phyloP scores from a whole-genome alignment of 768 basidiomycete genomes.

The Strobilomyces dryophilus region DNA sequence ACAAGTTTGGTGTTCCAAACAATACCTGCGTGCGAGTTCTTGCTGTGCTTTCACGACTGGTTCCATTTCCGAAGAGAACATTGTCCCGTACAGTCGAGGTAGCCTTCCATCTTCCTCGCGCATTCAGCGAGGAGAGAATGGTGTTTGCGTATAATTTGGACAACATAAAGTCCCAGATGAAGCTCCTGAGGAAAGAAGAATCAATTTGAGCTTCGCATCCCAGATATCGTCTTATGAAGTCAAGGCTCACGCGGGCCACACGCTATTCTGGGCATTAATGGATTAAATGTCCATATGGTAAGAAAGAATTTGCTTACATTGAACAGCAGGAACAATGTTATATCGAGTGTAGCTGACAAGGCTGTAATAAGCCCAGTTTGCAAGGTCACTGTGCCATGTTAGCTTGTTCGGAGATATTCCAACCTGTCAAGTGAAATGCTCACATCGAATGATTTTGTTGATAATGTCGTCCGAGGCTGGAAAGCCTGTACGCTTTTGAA shows the following conservation, averaged over 20 bases:
- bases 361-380: slow-evolving; percentile 26
- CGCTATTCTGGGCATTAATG: neutral
- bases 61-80: slow-evolving; percentile 7
- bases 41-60: neutral
- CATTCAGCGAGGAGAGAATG: slow-evolving; percentile 19
- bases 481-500: slow-evolving; percentile 36
- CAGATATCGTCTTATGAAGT: neutral
- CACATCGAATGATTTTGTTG: slow-evolving; percentile 40
- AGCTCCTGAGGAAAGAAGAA: slow-evolving; percentile 6
- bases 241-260: slow-evolving; percentile 2
- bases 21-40: slow-evolving; percentile 8
- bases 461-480: slow-evolving; percentile 35
- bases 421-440: neutral
- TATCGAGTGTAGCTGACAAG: slow-evolving; percentile 14
- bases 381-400: slow-evolving; percentile 21
- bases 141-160: slow-evolving; percentile 28
- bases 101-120: slow-evolving; percentile 23
- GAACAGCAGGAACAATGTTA: slow-evolving; percentile 18
- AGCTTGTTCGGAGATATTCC: neutral
- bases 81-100: neutral
- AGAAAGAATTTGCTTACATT: slow-evolving; percentile 7
- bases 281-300: neutral
- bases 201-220: neutral
- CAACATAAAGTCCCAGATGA: slow-evolving; percentile 24
- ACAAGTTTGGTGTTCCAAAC: neutral